These are phyloP conservation scores for Ciborinia camelliae DNA, from an alignment of 2,329 filamentous ascomycete species.

Conservation along the genomic window DNA sequence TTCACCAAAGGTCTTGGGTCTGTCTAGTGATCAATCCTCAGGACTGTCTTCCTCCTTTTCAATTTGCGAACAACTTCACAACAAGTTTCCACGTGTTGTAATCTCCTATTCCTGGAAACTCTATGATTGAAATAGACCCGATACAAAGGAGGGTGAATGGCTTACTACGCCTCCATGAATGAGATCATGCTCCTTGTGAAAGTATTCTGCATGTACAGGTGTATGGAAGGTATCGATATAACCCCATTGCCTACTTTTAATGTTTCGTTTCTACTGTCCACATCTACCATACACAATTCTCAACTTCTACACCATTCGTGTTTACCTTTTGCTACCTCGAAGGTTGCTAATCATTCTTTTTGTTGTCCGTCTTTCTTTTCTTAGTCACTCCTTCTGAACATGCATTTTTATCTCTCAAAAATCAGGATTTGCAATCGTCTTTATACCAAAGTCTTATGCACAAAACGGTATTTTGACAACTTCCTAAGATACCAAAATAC, in stretches of 20 bases:
- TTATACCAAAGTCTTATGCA: background rate
- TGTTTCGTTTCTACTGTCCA: background rate
- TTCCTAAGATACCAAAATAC: background rate
- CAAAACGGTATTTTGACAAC: background rate
- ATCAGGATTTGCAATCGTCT: too few relatives aligned
- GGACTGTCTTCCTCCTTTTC: background rate
- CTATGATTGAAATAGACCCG: background rate
- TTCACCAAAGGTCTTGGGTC: background rate
- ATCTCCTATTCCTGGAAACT: background rate
- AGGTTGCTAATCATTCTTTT: conserved; percentile 5
- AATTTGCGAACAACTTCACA: background rate
- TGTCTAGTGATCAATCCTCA: background rate
- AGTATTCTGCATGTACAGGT: background rate
- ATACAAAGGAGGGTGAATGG: background rate
- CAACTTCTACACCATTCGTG: background rate
- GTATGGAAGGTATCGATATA: background rate
- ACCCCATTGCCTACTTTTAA: background rate
- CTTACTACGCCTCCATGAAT: background rate
- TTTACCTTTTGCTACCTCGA: background rate
- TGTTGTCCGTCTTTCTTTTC: background rate
- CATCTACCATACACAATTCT: background rate
- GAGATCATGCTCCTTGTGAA: background rate
- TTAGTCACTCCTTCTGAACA: background rate
- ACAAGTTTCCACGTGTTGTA: background rate
- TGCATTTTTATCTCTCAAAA: background rate